Evolutionary conservation across 2,329 filamentous ascomycete genomes (phyloP).

Genomic region (Cladophialophora exuberans): DNA sequence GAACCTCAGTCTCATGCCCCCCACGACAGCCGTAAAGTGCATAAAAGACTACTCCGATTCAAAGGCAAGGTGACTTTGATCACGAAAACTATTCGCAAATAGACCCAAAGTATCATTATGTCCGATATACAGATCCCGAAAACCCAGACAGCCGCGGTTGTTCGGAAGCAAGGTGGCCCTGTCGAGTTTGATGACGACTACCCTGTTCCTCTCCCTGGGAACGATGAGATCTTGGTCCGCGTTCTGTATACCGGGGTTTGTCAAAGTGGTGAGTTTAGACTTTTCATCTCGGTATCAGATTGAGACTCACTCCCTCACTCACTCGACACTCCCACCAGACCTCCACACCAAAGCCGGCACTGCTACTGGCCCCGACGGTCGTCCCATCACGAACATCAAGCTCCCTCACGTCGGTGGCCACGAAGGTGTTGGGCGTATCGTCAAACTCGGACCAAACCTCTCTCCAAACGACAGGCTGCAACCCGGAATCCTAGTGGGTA

Average conservation of each 20-base stretch:
- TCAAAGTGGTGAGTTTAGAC: conserved; percentile 43
- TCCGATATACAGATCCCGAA: conserved; percentile 19
- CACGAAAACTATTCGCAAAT: too few species aligned
- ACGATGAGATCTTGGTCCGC: conserved; percentile 50
- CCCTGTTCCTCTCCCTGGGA: conserved; percentile 44
- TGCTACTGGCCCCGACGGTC: conserved; percentile 43
- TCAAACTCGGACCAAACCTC: conserved; percentile 41
- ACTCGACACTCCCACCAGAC: conserved; percentile 37
- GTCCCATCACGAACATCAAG: conserved; percentile 49
- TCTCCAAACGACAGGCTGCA: conserved; percentile 37
- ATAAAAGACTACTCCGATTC: too few species aligned
- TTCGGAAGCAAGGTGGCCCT: conserved; percentile 44
- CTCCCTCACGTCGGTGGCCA: conserved; percentile 52
- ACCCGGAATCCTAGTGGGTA: conserved; percentile 47
- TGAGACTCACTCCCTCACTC: not conserved
- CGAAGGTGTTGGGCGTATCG: conserved; percentile 49
- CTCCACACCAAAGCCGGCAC: conserved; percentile 47
- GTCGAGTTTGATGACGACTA: conserved; percentile 48
- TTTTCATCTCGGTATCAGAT: not conserved
- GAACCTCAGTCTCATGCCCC: not conserved
- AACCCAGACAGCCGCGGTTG: conserved; percentile 46
- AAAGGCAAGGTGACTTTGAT: too few species aligned
- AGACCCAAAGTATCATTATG: conserved; percentile 9
- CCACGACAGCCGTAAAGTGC: not conserved
- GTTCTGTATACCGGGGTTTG: conserved; percentile 52